Conservation (phyloP, 2,329 filamentous ascomycete genomes). For the Apiospora saccharicola region DNA sequence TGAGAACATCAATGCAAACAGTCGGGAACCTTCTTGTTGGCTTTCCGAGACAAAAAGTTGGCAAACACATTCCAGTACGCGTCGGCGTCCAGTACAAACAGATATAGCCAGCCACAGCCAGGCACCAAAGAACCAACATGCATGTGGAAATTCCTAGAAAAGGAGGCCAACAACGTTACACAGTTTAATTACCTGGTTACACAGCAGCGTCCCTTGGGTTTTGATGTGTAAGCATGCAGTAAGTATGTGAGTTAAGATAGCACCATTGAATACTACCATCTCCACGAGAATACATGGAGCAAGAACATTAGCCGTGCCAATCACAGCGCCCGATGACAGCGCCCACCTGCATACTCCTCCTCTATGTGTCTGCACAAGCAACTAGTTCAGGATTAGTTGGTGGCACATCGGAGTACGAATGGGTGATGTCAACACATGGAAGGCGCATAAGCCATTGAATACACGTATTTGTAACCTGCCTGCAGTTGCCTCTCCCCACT, state of each 20-base stretch:
- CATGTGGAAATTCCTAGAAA: too few species aligned
- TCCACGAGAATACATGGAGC: not conserved
- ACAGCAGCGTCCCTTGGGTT: not conserved
- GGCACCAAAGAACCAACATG: not conserved
- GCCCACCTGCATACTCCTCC: not conserved
- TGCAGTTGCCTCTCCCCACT: slow-evolving; percentile 3
- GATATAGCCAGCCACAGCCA: not conserved
- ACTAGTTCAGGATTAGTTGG: slow-evolving; percentile 14
- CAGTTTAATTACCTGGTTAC: not conserved
- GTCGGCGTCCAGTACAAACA: not conserved
- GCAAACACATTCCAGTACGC: not conserved
- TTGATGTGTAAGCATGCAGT: not conserved
- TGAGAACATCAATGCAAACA: not conserved
- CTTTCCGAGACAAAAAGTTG: not conserved
- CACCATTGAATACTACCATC: not conserved
- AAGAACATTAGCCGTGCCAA: slow-evolving; percentile 1
- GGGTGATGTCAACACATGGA: not conserved
- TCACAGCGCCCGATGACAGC: not conserved
- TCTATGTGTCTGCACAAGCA: not conserved
- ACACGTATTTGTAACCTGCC: not conserved
- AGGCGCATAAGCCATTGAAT: not conserved
- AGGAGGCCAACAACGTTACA: not conserved
- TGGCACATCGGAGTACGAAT: not conserved
- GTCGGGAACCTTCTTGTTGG: not conserved
- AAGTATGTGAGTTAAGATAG: not conserved